Evolutionary conservation across 1,284 basidiomycete species (phyloP), one percentile per base, ranked within the genome.

Genomic region (Tilletia caries): DNA sequence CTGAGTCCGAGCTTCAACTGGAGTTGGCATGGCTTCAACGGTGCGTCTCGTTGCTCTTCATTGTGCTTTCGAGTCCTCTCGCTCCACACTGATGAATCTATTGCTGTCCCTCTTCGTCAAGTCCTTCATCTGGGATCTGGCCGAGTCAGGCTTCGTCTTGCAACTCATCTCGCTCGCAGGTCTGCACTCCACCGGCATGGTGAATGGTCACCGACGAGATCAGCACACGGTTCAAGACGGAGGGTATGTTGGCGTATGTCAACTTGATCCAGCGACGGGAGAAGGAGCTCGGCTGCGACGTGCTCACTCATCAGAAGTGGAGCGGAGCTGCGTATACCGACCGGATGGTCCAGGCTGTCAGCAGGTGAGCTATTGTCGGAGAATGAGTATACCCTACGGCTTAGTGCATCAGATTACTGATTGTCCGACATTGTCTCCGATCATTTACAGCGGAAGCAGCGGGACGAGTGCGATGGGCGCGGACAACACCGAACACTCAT

Each of bases 1-100:
- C 85, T 95, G 71, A 93, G 91, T 79, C 93, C 93, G 2, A 92
- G 91, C 79, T 96, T 96, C 87, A 95, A 95, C 84, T 96, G 93
- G 93, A 86, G 88, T 33, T 88, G 87, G 13, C 90, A 91, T 79
- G 93, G 93, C 20, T 94, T 91, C 84, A 88, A 87, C 62, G 89
- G 90, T 88, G 72, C 68, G 84, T 73, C 44, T 23, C 12, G 4
- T 2, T 43, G n/a, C 2, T 10, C 18, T 43, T 12, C 8, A 67
- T 50, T 25, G 4, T 5, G 5, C 46, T n/a, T 65, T 37, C 34
- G 43, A 27, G 23, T 3, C 13, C 52, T 27, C 23, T 6, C 52
- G 4, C 52, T 2, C 13, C 23, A 6, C 23, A 62, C 58, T 62
- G 32, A 62, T 29, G 34, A 33, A 32, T 43, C 27, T 41, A 23